phyloP scores from a whole-genome alignment of 1,284 basidiomycete genomes.

The Cryptococcus hybrid region DNA sequence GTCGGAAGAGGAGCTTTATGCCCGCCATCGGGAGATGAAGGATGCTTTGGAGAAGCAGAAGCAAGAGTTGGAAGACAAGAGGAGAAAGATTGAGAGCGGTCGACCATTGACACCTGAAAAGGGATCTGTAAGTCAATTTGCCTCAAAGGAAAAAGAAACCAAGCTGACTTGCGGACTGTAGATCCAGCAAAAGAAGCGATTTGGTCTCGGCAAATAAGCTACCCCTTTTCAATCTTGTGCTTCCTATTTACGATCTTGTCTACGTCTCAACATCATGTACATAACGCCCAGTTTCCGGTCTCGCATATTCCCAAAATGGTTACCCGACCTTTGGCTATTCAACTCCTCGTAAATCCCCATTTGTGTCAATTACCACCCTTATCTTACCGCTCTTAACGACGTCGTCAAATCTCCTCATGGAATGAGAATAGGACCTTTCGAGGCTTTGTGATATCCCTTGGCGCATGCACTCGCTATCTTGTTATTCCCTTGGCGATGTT shows the following conservation, averaged over 20 bases:
- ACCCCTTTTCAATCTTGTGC: neutral
- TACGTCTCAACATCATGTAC: conserved; percentile 3
- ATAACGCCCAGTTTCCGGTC: conserved; percentile 1
- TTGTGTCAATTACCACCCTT: too few species aligned
- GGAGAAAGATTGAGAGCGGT: conserved; percentile 90
- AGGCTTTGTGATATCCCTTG: too few species aligned
- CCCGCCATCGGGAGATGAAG: conserved; percentile 98
- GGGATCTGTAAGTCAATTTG: conserved; percentile 48
- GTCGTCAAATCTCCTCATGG: too few species aligned
- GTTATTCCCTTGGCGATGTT: too few species aligned
- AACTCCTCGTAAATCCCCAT: neutral
- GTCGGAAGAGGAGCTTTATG: conserved; percentile 95
- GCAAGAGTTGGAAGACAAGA: conserved; percentile 95
- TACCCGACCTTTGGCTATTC: neutral
- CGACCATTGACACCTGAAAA: conserved; percentile 94
- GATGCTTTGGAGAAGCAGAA: conserved; percentile 97
- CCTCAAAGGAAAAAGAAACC: neutral
- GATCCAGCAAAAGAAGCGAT: conserved; percentile 38
- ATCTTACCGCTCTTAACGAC: too few species aligned
- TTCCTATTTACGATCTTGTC: conserved; percentile 5
- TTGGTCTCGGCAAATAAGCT: conserved; percentile 45
- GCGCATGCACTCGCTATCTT: too few species aligned
- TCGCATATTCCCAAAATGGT: neutral
- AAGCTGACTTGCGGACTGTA: neutral
- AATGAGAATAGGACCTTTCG: too few species aligned